Conservation (phyloP, 257 asterid genomes). For the Eucommia ulmoides region DNA sequence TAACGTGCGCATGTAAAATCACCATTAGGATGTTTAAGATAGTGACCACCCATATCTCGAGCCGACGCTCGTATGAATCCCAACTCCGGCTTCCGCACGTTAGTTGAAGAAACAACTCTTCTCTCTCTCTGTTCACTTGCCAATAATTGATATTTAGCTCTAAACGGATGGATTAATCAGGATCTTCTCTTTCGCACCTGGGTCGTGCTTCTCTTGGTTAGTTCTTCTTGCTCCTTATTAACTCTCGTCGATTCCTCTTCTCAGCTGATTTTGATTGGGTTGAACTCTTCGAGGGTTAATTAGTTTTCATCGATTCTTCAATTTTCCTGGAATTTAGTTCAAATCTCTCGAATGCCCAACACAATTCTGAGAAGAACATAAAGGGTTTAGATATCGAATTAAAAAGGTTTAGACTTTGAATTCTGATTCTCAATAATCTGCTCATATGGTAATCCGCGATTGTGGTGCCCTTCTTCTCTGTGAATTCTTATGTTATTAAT, state of each 20-base stretch:
- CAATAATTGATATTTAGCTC: slow-evolving; percentile 19
- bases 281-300: slow-evolving; percentile 9
- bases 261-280: background rate
- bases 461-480: no score
- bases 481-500: no score
- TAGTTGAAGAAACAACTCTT: slow-evolving; percentile 18
- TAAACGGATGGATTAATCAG: slow-evolving; percentile 20
- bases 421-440: no score
- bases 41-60: no score
- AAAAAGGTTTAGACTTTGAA: no score
- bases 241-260: background rate
- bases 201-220: slow-evolving; percentile 34
- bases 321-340: background rate
- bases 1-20: no score
- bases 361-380: no score
- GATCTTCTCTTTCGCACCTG: slow-evolving; percentile 16
- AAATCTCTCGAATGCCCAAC: background rate
- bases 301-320: background rate
- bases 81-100: slow-evolving; percentile 17
- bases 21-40: no score
- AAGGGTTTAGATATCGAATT: no score
- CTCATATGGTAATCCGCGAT: no score
- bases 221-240: slow-evolving; percentile 8
- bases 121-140: slow-evolving; percentile 4
- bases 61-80: background rate